Evolutionary conservation across 352 stramenopile species (phyloP), one percentile per base, ranked within the genome.

Genomic region (Detonula confervacea): DNA sequence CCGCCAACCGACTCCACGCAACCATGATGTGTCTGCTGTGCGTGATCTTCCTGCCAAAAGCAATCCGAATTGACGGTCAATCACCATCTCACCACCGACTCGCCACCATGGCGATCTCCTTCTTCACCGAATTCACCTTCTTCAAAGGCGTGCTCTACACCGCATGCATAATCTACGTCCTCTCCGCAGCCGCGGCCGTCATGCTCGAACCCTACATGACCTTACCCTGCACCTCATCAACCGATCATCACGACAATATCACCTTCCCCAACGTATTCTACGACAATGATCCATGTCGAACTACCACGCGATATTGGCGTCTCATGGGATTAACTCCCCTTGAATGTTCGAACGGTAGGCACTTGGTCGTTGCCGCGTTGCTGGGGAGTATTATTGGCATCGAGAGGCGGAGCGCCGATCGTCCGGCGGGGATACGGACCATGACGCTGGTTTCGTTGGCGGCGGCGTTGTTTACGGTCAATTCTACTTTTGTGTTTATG

Each of bases 391-490:
- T 70, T 30, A 78, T 86, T 55, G 79, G 79, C 16, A 83, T 73
- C 39, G 79, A 86, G 60, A 61, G 79, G 27, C 47, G 79, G 37
- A 37, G 42, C 0, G 65, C 59, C 0, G 79, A 86, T 73, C 59
- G 79, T 25, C 73, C 79, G 4, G 79, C 79, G 29, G 79, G 79
- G 2, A 83, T 86, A 57, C 57, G 79, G 27, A 86, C 79, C 57
- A 86, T 83, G 73, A 49, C 49, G 0, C 20, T 86, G 0, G 75
- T 86, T 30, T 64, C 73, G 0, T 59, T 86, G 1, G 73, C 72
- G n/a, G 14, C 64, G 0, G 82, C 71, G 51, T 51, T 88, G 11
- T 88, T 88, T 51, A 88, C 81, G n/a, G 71, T 88, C 9, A 80
- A 74, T 49, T 70, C 33, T 49, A 61, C 78, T 3, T 83, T 86